phyloP scores from a whole-genome alignment of 1,139 yeast genomes.

The Debaryomyces psychrophilus region DNA sequence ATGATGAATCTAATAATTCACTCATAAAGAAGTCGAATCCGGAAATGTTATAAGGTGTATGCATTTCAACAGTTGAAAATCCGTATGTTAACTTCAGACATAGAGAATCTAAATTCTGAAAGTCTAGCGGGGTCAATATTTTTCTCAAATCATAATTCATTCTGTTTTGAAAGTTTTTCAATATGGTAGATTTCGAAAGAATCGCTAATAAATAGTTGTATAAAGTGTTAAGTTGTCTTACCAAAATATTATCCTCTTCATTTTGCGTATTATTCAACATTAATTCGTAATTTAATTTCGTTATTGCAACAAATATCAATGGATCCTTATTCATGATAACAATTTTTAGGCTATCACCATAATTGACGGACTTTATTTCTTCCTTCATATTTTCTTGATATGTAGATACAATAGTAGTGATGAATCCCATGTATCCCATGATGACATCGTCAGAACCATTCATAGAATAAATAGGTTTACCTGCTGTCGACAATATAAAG shows the following conservation, averaged over 20 bases:
- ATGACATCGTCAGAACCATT: constrained; percentile 74
- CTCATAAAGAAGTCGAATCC: constrained; percentile 34
- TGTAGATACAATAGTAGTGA: constrained; percentile 67
- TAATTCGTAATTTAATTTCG: constrained; percentile 47
- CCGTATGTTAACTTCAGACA: constrained; percentile 56
- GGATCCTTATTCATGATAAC: constrained; percentile 70
- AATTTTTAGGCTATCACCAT: constrained; percentile 49
- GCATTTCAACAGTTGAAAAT: constrained; percentile 13
- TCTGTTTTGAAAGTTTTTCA: constrained; percentile 66
- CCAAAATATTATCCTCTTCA: constrained; percentile 42
- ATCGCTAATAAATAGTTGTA: constrained; percentile 82
- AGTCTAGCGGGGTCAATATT: constrained; percentile 69
- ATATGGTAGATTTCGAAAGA: constrained; percentile 73
- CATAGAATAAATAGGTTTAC: constrained; percentile 87
- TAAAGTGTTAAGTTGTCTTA: constrained; percentile 70
- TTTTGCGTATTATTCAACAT: constrained; percentile 17
- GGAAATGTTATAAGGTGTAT: constrained; percentile 8
- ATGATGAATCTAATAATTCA: constrained; percentile 30
- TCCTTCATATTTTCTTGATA: constrained; percentile 50
- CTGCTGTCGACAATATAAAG: constrained; percentile 85
- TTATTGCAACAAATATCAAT: constrained; percentile 72
- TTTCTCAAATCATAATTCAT: constrained; percentile 83
- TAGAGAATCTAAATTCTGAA: constrained; percentile 64
- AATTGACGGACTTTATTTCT: constrained; percentile 30
- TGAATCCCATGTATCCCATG: constrained; percentile 73